Evolutionary conservation across 78 protist genomes (phyloP).

Genomic region (Neovahlkampfia damariscottae): DNA sequence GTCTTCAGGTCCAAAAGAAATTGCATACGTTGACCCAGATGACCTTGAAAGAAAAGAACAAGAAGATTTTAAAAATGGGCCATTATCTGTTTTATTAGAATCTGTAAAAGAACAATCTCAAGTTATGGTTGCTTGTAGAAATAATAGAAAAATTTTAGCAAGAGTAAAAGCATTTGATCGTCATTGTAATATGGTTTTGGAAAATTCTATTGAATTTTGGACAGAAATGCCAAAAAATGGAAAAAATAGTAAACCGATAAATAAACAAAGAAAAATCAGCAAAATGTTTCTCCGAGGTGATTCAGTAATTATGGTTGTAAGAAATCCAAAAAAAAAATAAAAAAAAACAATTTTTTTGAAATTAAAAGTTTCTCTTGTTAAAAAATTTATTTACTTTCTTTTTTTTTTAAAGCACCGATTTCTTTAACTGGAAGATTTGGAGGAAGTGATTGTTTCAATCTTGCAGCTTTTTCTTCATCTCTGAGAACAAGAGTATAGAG

Average conservation of each 20-base stretch:
- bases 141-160: conserved; percentile 90
- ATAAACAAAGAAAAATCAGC: conserved; percentile 74
- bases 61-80: conserved; percentile 81
- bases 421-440: no score
- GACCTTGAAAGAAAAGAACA: conserved; percentile 38
- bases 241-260: conserved; percentile 81
- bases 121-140: conserved; percentile 88
- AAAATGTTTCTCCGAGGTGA: conserved; percentile 99
- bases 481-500: no score
- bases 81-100: conserved; percentile 82
- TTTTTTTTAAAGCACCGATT: no score
- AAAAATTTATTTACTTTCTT: no score
- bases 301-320: conserved; percentile 83
- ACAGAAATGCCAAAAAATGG: conserved; percentile 79
- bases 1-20: no score
- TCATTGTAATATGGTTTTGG: conserved; percentile 98
- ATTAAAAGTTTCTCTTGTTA: no score
- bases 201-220: conserved; percentile 94
- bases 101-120: conserved; percentile 66
- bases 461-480: no score
- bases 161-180: conserved; percentile 96
- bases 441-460: no score
- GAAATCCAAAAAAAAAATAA: conserved; percentile 66
- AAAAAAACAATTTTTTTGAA: no score
- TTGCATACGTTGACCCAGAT: no score